Conservation (phyloP, 2,329 filamentous ascomycete species). For the Calycina herbarum region DNA sequence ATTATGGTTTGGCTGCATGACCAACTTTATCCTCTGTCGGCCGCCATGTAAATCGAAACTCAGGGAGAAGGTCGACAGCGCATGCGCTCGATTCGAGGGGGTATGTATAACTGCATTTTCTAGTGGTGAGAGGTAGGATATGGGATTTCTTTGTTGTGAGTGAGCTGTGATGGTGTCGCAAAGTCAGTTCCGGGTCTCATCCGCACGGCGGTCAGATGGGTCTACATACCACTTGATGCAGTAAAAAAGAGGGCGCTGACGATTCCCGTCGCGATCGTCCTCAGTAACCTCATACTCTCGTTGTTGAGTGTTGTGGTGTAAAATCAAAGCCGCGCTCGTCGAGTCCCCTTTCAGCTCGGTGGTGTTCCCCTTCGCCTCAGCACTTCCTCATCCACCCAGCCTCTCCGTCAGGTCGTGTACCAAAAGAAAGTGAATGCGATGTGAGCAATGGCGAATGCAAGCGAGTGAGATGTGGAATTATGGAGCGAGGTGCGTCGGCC, state of each 20-base stretch:
- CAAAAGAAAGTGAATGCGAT: neutral
- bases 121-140: conserved; percentile 71
- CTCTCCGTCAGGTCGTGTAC: neutral
- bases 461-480: conserved; percentile 2
- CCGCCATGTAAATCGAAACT: conserved; percentile 72
- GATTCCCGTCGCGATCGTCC: conserved; percentile 28
- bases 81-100: conserved; percentile 74
- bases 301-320: neutral
- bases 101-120: conserved; percentile 77
- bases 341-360: conserved; percentile 4
- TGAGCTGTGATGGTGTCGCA: conserved; percentile 50
- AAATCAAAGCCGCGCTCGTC: neutral
- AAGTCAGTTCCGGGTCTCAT: conserved; percentile 10
- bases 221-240: conserved; percentile 24
- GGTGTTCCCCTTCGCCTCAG: neutral
- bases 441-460: neutral
- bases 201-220: neutral
- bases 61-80: conserved; percentile 81
- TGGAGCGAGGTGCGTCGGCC: conserved; percentile 4
- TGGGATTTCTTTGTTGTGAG: conserved; percentile 73
- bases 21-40: conserved; percentile 71
- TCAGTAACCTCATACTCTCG: conserved; percentile 25
- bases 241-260: conserved; percentile 28
- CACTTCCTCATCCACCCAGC: conserved; percentile 3
- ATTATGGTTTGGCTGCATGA: conserved; percentile 87